These are phyloP conservation scores for Naganishia albida DNA, from an alignment of 1,284 basidiomycete species.

Conservation along the genomic window DNA sequence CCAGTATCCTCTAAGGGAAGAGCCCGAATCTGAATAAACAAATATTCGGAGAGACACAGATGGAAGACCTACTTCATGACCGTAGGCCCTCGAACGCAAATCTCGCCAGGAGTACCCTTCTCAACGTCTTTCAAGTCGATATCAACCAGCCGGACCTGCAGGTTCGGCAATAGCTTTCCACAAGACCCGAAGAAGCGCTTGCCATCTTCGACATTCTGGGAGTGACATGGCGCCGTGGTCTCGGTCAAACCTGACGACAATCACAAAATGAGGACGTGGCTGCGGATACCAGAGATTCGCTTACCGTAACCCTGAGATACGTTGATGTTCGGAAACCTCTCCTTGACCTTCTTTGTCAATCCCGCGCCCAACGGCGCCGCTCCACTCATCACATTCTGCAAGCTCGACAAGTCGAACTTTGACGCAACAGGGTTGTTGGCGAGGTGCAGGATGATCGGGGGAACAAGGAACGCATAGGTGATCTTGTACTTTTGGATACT, in stretches of 20 bases:
- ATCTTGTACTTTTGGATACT: slow-evolving; percentile 70
- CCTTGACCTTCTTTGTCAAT: slow-evolving; percentile 47
- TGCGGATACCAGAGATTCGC: neutral
- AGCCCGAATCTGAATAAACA: neutral
- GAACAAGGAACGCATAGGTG: slow-evolving; percentile 69
- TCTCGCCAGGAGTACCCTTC: slow-evolving; percentile 68
- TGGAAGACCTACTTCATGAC: slow-evolving; percentile 64
- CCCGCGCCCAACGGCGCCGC: slow-evolving; percentile 76
- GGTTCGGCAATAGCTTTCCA: slow-evolving; percentile 73
- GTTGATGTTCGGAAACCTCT: slow-evolving; percentile 10
- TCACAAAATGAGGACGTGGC: slow-evolving; percentile 44
- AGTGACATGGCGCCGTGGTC: slow-evolving; percentile 54
- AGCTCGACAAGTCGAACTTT: slow-evolving; percentile 67
- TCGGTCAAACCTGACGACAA: slow-evolving; percentile 55
- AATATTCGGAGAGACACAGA: neutral
- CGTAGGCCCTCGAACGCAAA: slow-evolving; percentile 75
- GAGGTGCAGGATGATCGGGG: slow-evolving; percentile 70
- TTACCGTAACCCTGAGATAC: slow-evolving; percentile 29
- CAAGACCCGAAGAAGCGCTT: slow-evolving; percentile 62
- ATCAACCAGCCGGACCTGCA: slow-evolving; percentile 71
- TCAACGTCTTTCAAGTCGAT: slow-evolving; percentile 51
- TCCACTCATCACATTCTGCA: slow-evolving; percentile 68
- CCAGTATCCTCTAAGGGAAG: slow-evolving; percentile 57
- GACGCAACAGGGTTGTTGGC: slow-evolving; percentile 60
- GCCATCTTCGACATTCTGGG: slow-evolving; percentile 45